phyloP scores from a whole-genome alignment of 2,329 filamentous ascomycete genomes.

The Alternaria tenuissima region DNA sequence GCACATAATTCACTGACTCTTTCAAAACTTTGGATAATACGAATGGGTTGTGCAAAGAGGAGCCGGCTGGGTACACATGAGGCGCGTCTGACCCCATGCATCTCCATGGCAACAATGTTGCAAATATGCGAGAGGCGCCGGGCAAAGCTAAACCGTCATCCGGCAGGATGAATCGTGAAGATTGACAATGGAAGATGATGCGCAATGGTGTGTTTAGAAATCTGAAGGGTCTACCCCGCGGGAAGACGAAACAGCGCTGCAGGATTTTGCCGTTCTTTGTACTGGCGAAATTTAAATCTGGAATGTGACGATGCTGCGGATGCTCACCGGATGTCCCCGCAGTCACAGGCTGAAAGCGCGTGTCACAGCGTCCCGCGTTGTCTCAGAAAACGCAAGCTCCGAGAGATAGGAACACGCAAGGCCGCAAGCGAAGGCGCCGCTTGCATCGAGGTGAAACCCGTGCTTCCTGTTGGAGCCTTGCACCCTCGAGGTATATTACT shows the following conservation, averaged over 20 bases:
- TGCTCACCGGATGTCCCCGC: slow-evolving; percentile 15
- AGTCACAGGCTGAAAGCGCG: slow-evolving; percentile 7
- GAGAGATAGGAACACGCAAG: slow-evolving; percentile 2
- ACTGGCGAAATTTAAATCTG: background rate
- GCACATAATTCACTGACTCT: slow-evolving; percentile 5
- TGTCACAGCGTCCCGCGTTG: slow-evolving; percentile 19
- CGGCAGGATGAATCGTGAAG: slow-evolving; percentile 3
- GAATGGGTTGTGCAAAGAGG: slow-evolving; percentile 12
- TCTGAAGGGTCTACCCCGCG: slow-evolving; percentile 6
- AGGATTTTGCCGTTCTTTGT: slow-evolving; percentile 2
- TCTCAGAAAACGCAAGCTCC: slow-evolving; percentile 15
- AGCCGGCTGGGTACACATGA: slow-evolving; percentile 17
- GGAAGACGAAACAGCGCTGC: slow-evolving; percentile 5
- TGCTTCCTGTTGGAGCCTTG: slow-evolving; percentile 5
- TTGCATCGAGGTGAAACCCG: slow-evolving; percentile 13
- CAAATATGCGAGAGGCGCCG: slow-evolving; percentile 4
- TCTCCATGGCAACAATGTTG: slow-evolving; percentile 17
- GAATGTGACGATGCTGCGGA: slow-evolving; percentile 4
- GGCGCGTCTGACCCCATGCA: slow-evolving; percentile 19
- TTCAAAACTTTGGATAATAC: background rate
- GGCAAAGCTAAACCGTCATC: background rate
- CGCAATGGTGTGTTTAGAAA: slow-evolving; percentile 5
- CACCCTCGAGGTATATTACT: slow-evolving; percentile 17
- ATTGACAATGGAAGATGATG: slow-evolving; percentile 4
- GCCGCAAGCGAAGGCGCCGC: slow-evolving; percentile 12